Conservation (phyloP, 495 filamentous ascomycete genomes). For the Clohesyomyces aquaticus region DNA sequence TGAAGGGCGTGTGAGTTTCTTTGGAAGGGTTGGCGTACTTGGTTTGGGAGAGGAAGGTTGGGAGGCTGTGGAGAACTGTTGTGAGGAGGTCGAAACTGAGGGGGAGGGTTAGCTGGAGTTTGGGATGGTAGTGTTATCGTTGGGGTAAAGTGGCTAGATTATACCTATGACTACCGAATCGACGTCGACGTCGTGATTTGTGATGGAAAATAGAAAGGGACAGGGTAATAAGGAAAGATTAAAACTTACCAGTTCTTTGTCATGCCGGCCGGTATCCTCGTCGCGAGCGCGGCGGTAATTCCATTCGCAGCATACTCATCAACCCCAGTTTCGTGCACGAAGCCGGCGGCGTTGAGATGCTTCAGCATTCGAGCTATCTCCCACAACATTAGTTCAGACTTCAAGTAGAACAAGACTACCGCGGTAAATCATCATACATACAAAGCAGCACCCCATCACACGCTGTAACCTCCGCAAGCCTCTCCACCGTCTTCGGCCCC, state of each 20-base stretch:
- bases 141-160: no score
- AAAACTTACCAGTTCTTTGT: slow-evolving; percentile 6
- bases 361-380: slow-evolving; percentile 13
- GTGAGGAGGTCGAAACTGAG: slow-evolving; percentile 8
- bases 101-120: not conserved
- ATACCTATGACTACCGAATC: not conserved
- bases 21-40: not conserved
- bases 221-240: not conserved
- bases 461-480: slow-evolving; percentile 6
- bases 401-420: no score
- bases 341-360: not conserved
- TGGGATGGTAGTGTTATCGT: no score
- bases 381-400: not conserved
- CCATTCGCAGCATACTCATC: slow-evolving; percentile 11
- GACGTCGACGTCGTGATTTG: not conserved
- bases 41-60: slow-evolving; percentile 1
- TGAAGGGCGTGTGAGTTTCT: not conserved
- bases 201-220: not conserved
- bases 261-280: not conserved
- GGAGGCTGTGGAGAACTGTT: not conserved
- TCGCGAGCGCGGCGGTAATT: slow-evolving; percentile 8
- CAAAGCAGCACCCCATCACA: not conserved
- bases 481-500: not conserved
- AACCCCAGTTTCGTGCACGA: slow-evolving; percentile 3
- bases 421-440: not conserved